Evolutionary conservation across 78 protist genomes (phyloP).

Genomic region (Speleostelium caveatum): DNA sequence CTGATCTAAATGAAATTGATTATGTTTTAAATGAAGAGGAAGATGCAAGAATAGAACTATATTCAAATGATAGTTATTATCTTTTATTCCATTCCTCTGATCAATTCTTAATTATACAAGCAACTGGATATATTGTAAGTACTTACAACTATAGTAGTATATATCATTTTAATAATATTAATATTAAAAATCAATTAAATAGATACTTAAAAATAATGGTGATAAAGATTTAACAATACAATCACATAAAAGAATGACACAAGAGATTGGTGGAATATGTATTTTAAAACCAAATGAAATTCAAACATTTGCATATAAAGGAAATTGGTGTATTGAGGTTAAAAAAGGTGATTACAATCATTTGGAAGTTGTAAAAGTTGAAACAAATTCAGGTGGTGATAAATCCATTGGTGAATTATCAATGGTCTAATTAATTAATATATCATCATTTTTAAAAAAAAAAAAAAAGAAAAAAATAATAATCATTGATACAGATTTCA

Average conservation of each 20-base stretch:
- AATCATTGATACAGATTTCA: too few relatives aligned
- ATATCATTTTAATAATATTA: neutral
- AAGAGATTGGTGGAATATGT: conserved; percentile 22
- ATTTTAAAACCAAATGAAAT: conserved; percentile 21
- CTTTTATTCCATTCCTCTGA: conserved; percentile 45
- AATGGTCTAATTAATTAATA: conserved; percentile 18
- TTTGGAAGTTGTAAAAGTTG: conserved; percentile 29
- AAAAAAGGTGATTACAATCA: conserved; percentile 4
- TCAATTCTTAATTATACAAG: conserved; percentile 53
- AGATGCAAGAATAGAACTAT: neutral
- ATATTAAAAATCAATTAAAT: neutral
- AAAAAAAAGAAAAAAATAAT: too few relatives aligned
- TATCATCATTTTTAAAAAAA: too few relatives aligned
- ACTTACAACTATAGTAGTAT: neutral
- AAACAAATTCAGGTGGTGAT: conserved; percentile 54
- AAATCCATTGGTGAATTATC: conserved; percentile 31
- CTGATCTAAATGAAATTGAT: conserved; percentile 44
- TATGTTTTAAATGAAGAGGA: conserved; percentile 10
- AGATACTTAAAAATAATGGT: conserved; percentile 34
- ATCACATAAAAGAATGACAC: conserved; percentile 67
- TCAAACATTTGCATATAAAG: conserved; percentile 51
- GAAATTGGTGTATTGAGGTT: conserved; percentile 44
- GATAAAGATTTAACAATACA: neutral
- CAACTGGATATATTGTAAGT: conserved; percentile 32
- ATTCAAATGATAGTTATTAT: conserved; percentile 13